Conservation (phyloP, 805 yeast species). For the Sungouiella blattae region DNA sequence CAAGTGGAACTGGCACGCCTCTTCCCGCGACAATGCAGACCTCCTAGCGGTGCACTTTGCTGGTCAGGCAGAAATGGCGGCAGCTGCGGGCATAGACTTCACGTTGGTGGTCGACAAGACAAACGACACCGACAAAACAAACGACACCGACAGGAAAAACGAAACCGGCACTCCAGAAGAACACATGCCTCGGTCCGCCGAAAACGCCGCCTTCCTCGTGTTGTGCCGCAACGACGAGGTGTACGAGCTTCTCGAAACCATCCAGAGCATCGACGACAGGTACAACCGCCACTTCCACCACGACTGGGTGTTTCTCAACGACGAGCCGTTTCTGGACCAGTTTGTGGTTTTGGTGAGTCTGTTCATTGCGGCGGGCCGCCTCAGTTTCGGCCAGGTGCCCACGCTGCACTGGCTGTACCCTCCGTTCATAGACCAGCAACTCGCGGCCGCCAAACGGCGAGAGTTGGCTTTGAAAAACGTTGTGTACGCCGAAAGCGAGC, state of each 20-base stretch:
- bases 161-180: not conserved
- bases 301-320: slow-evolving; percentile 80
- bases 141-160: too few relatives aligned
- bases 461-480: slow-evolving; percentile 21
- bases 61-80: not conserved
- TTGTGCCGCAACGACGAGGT: slow-evolving; percentile 69
- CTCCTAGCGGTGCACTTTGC: not conserved
- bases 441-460: slow-evolving; percentile 23
- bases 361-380: slow-evolving; percentile 51
- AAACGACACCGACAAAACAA: too few relatives aligned
- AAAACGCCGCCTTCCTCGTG: slow-evolving; percentile 65
- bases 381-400: slow-evolving; percentile 61
- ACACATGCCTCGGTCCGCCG: slow-evolving; percentile 17
- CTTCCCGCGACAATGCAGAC: not conserved
- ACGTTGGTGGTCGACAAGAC: not conserved
- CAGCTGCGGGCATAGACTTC: not conserved
- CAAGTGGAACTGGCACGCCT: not conserved
- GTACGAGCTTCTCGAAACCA: slow-evolving; percentile 52
- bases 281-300: slow-evolving; percentile 61
- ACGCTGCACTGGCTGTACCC: slow-evolving; percentile 71
- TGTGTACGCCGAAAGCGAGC: slow-evolving; percentile 55
- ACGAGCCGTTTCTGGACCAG: slow-evolving; percentile 55
- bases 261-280: slow-evolving; percentile 61
- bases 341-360: slow-evolving; percentile 49
- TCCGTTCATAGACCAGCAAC: slow-evolving; percentile 51